Evolutionary conservation across 345 rosid species (phyloP).

Genomic region (Camelina hispida): DNA sequence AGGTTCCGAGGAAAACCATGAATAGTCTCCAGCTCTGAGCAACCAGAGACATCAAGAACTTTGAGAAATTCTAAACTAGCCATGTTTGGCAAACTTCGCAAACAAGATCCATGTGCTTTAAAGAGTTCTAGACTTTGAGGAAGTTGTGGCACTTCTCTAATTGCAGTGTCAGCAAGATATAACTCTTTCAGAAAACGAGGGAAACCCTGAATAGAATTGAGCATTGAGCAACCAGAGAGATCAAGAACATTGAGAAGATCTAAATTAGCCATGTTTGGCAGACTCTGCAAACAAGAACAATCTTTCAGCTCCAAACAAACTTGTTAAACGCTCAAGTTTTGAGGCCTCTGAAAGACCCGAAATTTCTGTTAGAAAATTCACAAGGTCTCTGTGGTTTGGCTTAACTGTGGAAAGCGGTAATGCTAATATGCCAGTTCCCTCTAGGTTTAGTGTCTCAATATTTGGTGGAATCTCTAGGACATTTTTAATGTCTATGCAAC

Average conservation of each 20-base stretch:
- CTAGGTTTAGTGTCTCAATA: constrained; percentile 2
- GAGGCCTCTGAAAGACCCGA: background rate
- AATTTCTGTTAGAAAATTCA: background rate
- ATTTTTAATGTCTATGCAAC: background rate
- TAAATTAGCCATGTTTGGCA: constrained; percentile 14
- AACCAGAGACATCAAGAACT: constrained; percentile 18
- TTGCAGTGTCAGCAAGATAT: constrained; percentile 12
- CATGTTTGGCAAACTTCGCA: constrained; percentile 19
- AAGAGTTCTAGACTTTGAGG: constrained; percentile 27
- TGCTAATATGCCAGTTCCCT: background rate
- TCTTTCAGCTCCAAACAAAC: constrained; percentile 13
- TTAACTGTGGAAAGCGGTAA: background rate
- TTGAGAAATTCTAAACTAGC: background rate
- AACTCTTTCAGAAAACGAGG: constrained; percentile 18
- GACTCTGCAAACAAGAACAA: constrained; percentile 1
- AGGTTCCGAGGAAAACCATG: constrained; percentile 5
- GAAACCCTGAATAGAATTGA: background rate
- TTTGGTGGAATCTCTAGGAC: background rate
- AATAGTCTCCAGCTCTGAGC: background rate
- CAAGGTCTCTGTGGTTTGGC: background rate
- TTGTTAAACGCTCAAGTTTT: background rate
- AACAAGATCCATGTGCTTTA: background rate
- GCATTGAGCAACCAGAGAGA: constrained; percentile 11
- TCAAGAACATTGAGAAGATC: constrained; percentile 15
- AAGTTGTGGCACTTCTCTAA: constrained; percentile 33